Evolutionary conservation across 2,329 filamentous ascomycete genomes (phyloP), one percentile per base, ranked within the genome.

Genomic region (Colletotrichum coccodes): DNA sequence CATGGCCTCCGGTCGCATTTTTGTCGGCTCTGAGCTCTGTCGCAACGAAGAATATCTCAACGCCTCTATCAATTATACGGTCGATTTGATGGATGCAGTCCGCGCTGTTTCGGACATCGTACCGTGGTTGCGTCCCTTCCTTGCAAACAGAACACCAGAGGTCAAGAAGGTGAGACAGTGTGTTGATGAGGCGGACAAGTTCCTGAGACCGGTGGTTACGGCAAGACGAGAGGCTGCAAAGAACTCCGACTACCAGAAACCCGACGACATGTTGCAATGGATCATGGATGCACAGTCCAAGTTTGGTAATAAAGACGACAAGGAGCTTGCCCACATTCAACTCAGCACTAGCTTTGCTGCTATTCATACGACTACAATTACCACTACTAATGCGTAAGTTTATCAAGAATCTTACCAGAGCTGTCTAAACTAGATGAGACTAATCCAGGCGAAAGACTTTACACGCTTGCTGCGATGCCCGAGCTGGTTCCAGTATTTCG

Each of bases 401-500:
- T n/a, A n/a, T n/a, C n/a, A n/a, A n/a, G n/a, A n/a, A n/a, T n/a
- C n/a, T n/a, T n/a, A n/a, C n/a, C n/a, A n/a, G n/a, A n/a, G n/a
- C n/a, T n/a, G n/a, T n/a, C n/a, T n/a, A n/a, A n/a, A n/a, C n/a
- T n/a, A n/a, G n/a, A n/a, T n/a, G n/a, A n/a, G n/a, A n/a, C n/a
- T n/a, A n/a, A n/a, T n/a, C n/a, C n/a, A n/a, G n/a, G n/a, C n/a
- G n/a, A n/a, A 23, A 81, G 82, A 4, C 80, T 90, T 58, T 88
- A 86, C 73, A 84, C 86, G 65, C 75, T 91, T 3, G 83, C 82
- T 0, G 79, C 83, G 8, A 76, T 80, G 70, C 87, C 86, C 0
- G 83, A 89, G 34, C 80, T 85, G 71, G 76, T 86, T 36, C 78
- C 84, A 4, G 80, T 83, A 11, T 75, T 90, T 1, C 83, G 88